Evolutionary conservation across 2,329 filamentous ascomycete genomes (phyloP), one percentile per base, ranked within the genome.

Genomic region (Thelonectria rubi): DNA sequence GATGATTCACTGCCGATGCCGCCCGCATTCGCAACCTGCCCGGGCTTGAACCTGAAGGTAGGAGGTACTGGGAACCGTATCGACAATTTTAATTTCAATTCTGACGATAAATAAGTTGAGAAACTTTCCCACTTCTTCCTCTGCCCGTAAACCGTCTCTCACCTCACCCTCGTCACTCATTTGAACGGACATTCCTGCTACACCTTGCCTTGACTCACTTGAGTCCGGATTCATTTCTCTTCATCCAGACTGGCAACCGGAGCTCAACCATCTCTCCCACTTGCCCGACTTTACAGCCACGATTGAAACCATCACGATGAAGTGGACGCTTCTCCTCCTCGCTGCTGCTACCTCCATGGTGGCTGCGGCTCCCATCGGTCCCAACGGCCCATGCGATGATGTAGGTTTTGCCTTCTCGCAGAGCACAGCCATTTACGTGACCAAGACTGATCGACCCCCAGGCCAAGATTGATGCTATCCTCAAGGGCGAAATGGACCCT

Each of bases 401-500:
- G 77, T 77, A 59, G 68, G 73, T 69, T 4, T 20, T 24, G n/a
- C 18, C 8, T 20, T 18, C 21, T 26, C 9, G 32, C 9, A 37
- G 10, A 37, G 34, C 3, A 15, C 3, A 37, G 34, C n/a, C 7
- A 37, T 15, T 15, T 14, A 37, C 11, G 34, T 15, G 34, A 37
- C 34, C 12, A 15, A 37, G 34, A 6, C 20, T 32, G 9, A 14
- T 51, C 63, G 17, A 45, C n/a, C 26, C 24, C 20, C 6, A 78
- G 76, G 46, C 37, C 20, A 76, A 76, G 50, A 71, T 78, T 32
- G 76, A 78, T 62, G 74, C 74, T 14, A 86, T 86, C 40, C 78
- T 86, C 48, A 79, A 74, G 26, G 82, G 83, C 55, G 72, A 79
- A 26, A 75, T 82, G 61, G 76, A 78, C 18, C 77, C 81, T n/a